Percentiles rank a stretch among this genome's conserved stretches.
These are phyloP conservation scores for Amphicarpaea edgeworthii DNA, from an alignment of 306 rosid genomes.

Conservation along the genomic window DNA sequence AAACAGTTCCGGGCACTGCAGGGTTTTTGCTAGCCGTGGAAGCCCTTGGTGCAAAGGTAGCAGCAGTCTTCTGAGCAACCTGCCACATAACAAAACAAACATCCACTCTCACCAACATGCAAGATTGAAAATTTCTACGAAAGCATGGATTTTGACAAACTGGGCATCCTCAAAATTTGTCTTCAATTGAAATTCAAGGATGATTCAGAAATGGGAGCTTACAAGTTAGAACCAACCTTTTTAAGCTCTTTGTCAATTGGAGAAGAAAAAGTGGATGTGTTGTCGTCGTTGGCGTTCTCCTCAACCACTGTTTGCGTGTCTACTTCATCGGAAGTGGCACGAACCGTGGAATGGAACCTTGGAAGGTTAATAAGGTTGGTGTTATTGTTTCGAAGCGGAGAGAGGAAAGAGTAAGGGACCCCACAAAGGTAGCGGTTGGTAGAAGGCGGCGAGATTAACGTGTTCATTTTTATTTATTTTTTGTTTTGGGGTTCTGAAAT, in stretches of 20 bases:
- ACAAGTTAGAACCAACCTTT: conserved; percentile 56
- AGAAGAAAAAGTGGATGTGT: conserved; percentile 54
- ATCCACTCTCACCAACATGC: conserved; percentile 23
- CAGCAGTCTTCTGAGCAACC: conserved; percentile 97
- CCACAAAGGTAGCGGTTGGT: conserved; percentile 50
- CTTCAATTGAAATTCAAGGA: neutral
- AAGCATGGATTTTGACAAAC: neutral
- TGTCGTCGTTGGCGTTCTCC: conserved; percentile 41
- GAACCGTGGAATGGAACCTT: conserved; percentile 32
- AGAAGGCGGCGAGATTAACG: conserved; percentile 56
- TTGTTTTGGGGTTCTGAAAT: neutral
- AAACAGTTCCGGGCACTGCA: conserved; percentile 81
- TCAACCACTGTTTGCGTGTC: conserved; percentile 49
- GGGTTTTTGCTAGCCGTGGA: conserved; percentile 90
- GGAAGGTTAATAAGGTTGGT: conserved; percentile 24
- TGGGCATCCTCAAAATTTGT: conserved; percentile 1
- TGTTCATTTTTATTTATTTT: conserved; percentile 53
- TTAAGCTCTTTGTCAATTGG: conserved; percentile 85
- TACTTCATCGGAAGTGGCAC: conserved; percentile 70
- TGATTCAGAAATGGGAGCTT: neutral
- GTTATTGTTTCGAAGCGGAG: conserved; percentile 24
- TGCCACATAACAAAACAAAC: conserved; percentile 42
- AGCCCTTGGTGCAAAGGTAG: conserved; percentile 98
- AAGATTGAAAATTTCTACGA: neutral
- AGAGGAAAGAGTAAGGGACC: conserved; percentile 41